A percentile compares a stretch with the other conserved stretches of the same genome.
Conservation (phyloP, 805 yeast species). For the Ogataea wickerhamii region DNA sequence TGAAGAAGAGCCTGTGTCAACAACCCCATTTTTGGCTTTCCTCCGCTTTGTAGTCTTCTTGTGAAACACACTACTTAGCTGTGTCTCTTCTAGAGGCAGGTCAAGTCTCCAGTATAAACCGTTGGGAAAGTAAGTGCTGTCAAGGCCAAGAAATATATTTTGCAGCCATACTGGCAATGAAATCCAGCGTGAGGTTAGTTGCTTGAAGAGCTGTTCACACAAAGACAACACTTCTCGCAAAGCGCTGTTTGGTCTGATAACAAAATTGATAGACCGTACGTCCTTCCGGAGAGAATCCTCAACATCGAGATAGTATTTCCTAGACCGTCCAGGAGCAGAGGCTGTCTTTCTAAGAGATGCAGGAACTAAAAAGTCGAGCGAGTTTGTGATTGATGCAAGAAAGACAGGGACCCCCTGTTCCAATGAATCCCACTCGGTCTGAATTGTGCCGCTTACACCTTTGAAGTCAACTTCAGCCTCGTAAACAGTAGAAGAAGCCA, state of each 20-base stretch:
- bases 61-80: not conserved
- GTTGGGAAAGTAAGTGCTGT: too few species aligned
- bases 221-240: too few species aligned
- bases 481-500: not conserved
- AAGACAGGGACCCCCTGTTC: slow-evolving; percentile 4
- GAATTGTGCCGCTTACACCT: slow-evolving; percentile 5
- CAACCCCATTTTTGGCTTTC: not conserved
- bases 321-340: not conserved
- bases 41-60: not conserved
- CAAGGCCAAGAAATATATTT: too few species aligned
- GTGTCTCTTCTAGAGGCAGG: slow-evolving; percentile 19
- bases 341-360: slow-evolving; percentile 1
- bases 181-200: too few species aligned
- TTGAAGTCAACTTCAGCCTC: slow-evolving; percentile 11
- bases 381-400: not conserved
- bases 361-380: slow-evolving; percentile 1
- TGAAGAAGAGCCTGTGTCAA: not conserved
- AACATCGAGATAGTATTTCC: slow-evolving; percentile 3
- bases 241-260: slow-evolving; percentile 4
- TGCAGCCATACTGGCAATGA: too few species aligned
- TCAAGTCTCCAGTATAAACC: slow-evolving; percentile 19
- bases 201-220: too few species aligned
- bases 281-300: too few species aligned
- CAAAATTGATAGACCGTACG: not conserved
- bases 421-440: slow-evolving; percentile 11